Conservation (phyloP, 192 early-diverging fungal genomes). For the Entomortierella chlamydospora region DNA sequence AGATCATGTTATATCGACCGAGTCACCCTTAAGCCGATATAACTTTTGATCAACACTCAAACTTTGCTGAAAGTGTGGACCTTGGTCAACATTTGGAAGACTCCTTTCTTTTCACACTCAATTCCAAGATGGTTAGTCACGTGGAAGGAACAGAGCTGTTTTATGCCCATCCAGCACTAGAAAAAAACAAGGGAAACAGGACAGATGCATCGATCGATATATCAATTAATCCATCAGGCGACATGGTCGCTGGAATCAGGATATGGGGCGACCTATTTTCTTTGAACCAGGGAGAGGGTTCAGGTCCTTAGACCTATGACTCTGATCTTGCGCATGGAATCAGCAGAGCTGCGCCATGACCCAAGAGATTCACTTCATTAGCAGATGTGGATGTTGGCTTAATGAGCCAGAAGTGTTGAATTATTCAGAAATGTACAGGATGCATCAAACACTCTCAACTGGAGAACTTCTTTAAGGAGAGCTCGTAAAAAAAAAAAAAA, state of each 20-base stretch:
- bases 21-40: slow-evolving; percentile 4
- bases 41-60: no score
- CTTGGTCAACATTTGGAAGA: background rate
- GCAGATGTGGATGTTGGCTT: background rate
- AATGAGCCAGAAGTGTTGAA: background rate
- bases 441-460: background rate
- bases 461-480: background rate
- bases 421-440: background rate
- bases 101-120: slow-evolving; percentile 21
- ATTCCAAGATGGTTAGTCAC: slow-evolving; percentile 37
- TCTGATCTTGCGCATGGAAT: no score
- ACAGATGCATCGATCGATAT: slow-evolving; percentile 16
- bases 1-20: background rate
- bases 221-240: slow-evolving; percentile 15
- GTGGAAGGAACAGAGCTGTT: background rate
- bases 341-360: no score
- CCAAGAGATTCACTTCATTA: no score
- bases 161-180: background rate
- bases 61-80: background rate
- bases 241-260: background rate
- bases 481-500: background rate
- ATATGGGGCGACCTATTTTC: no score
- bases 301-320: background rate
- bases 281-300: background rate
- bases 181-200: background rate